phyloP scores from a whole-genome alignment of 1,284 basidiomycete genomes.

The Fomitiporia mediterranea region DNA sequence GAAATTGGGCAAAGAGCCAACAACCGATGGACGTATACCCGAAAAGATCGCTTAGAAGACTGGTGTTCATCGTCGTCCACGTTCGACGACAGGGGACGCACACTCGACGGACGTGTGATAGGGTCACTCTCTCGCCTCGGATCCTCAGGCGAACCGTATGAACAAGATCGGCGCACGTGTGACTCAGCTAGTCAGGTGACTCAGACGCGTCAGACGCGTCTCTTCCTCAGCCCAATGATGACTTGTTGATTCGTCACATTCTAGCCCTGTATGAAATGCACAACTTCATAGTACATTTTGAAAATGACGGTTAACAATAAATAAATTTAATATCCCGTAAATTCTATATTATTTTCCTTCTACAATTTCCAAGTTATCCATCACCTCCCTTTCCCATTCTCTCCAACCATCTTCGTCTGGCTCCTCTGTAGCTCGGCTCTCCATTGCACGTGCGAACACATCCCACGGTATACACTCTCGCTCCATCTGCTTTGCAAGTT shows the following conservation, averaged over 20 bases:
- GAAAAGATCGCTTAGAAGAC: conserved; percentile 40
- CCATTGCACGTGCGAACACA: conserved; percentile 64
- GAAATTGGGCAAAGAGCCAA: conserved; percentile 90
- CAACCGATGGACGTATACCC: conserved; percentile 79
- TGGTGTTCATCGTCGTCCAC: conserved; percentile 15
- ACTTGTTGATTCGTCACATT: neutral
- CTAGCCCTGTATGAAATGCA: no score
- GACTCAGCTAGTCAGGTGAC: neutral
- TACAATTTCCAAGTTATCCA: conserved; percentile 56
- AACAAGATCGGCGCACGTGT: neutral
- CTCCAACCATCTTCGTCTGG: conserved; percentile 59
- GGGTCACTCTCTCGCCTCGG: neutral
- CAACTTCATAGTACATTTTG: no score
- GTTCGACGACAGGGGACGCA: neutral
- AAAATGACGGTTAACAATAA: no score
- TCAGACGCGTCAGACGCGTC: neutral
- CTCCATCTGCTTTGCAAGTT: conserved; percentile 20
- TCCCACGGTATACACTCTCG: conserved; percentile 69
- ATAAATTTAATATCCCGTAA: no score
- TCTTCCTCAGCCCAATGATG: neutral
- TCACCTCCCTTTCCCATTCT: conserved; percentile 68
- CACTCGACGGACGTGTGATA: neutral
- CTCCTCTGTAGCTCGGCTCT: conserved; percentile 41
- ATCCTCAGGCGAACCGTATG: neutral
- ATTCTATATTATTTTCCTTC: conserved; percentile 23